Base-by-base conservation (phyloP, 345 rosid species). In the Toxicodendron radicans region DNA sequence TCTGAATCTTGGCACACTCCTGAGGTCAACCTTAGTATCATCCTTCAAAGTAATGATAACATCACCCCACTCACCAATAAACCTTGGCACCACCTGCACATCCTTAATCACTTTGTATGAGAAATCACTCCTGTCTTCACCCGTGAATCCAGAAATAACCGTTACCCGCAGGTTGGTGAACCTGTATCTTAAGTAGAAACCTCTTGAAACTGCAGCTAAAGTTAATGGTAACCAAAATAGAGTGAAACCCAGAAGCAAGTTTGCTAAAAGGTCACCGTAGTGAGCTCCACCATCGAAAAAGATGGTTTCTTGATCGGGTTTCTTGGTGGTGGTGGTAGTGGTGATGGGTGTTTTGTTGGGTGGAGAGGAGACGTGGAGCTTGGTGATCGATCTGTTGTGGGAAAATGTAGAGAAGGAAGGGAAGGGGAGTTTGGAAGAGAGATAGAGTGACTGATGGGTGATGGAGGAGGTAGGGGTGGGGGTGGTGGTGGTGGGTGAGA, bases 51-150 rank as follows among this genome's bases (percentile, higher is more conserved):
- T 91, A 63, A 91, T 95, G 58, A 95, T 66, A 73, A 93, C 79
- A 70, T 95, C 98, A 67, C 99, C 98, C 96, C 97, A 91, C 82
- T 95, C 97, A 33, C 99, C 99, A 13, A 91, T 82, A 64, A 95
- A 89, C 62, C 99, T 77, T 23, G 99, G 98, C 81, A 95, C 99
- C 20, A 89, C 98, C 76, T 95, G 90, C 3, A 90, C 98, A 73
- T 91, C 99, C 71, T 88, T 89, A 0, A 92, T 86, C 85, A 92
- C 99, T 46, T 80, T 84, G 86, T 91, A 95, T 43, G 99, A 89
- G 89, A 95, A 95, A 56, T 91, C 99, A 60, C 92, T 93, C 79
- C 98, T 78, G 3, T 93, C 96, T 74, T 93, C 78, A 8, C 94
- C 97, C 21, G 93, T 91, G 58, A 90, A 79, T 13, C 99, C 99